Evolutionary conservation across 768 basidiomycete species (phyloP).

Genomic region (Lentinula edodes): DNA sequence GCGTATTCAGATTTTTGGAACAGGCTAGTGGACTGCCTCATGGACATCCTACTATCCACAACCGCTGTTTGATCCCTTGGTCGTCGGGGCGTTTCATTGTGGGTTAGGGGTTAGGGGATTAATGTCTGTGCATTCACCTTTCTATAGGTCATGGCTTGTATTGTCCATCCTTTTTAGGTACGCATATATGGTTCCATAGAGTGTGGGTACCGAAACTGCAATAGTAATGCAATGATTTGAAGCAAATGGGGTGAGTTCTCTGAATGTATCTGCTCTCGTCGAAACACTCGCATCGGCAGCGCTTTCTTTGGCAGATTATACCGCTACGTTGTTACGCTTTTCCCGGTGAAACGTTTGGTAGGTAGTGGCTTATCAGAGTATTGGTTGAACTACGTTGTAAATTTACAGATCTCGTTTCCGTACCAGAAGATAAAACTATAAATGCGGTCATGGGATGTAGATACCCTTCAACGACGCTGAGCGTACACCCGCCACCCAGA

Average conservation of each 20-base stretch:
- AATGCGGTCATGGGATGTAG: neutral
- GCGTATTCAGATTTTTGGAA: too few relatives aligned
- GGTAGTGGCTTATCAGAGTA: neutral
- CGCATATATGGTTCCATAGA: too few relatives aligned
- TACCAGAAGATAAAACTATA: neutral
- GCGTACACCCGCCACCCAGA: neutral
- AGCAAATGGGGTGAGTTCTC: neutral
- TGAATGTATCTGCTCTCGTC: neutral
- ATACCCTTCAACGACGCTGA: neutral
- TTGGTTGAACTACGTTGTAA: neutral
- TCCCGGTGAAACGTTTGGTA: neutral
- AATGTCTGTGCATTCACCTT: too few relatives aligned
- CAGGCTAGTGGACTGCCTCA: too few relatives aligned
- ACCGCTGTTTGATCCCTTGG: too few relatives aligned
- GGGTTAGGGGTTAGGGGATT: too few relatives aligned
- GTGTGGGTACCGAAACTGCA: too few relatives aligned
- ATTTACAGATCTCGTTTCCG: too few relatives aligned
- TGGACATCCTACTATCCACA: too few relatives aligned
- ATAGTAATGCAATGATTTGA: neutral
- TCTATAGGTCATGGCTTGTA: too few relatives aligned
- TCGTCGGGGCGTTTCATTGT: too few relatives aligned
- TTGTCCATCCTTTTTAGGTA: too few relatives aligned
- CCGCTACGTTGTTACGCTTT: neutral
- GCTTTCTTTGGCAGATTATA: neutral
- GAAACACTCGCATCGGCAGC: neutral